Conservation (phyloP, 768 basidiomycete species). For the Mycena crocata region DNA sequence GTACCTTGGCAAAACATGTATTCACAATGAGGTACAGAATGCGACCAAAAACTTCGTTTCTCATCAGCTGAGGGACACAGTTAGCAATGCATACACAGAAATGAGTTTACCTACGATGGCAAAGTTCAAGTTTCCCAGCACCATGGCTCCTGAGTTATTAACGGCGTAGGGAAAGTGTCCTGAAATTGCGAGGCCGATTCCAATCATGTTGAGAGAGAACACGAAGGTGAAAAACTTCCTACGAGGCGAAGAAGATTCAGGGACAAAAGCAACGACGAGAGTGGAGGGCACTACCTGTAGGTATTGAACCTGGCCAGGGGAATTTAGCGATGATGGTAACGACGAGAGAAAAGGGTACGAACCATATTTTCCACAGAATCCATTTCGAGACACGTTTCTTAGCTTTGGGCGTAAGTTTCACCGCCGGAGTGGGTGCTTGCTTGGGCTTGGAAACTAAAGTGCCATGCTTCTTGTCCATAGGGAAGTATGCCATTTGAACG, state of each 20-base stretch:
- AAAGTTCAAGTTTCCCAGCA: conserved; percentile 77
- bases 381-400: conserved; percentile 72
- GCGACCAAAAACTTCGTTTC: conserved; percentile 84
- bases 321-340: background rate
- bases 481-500: conserved; percentile 41
- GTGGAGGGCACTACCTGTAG: conserved; percentile 63
- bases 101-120: conserved; percentile 57
- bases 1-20: conserved; percentile 76
- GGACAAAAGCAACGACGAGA: background rate
- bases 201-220: conserved; percentile 71
- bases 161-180: conserved; percentile 75
- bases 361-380: conserved; percentile 73
- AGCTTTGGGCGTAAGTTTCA: conserved; percentile 54
- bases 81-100: background rate
- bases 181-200: conserved; percentile 68
- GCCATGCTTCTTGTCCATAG: conserved; percentile 47
- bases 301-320: no score
- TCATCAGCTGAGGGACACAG: conserved; percentile 50
- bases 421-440: conserved; percentile 46
- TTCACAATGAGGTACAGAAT: conserved; percentile 74
- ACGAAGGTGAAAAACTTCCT: conserved; percentile 79
- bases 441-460: conserved; percentile 44
- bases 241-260: conserved; percentile 14
- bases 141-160: conserved; percentile 72
- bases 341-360: conserved; percentile 35